phyloP scores from a whole-genome alignment of 2,329 filamentous ascomycete species.

The Microascus cirrosus region DNA sequence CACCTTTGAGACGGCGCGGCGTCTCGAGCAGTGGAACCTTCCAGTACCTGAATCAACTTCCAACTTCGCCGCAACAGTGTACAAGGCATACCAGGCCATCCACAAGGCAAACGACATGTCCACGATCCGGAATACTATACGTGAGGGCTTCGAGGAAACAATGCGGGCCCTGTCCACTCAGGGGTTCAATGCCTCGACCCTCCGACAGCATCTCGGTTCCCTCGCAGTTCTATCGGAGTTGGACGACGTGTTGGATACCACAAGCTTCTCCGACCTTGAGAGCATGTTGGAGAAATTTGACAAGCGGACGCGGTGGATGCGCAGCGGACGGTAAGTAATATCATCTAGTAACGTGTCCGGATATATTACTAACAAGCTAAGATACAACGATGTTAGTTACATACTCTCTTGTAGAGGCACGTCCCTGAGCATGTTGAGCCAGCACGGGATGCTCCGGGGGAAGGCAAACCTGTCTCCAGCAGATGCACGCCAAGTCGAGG shows the following conservation, averaged over 20 bases:
- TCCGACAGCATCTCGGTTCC: slow-evolving; percentile 46
- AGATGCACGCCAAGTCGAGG: slow-evolving; percentile 60
- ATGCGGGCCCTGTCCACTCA: slow-evolving; percentile 44
- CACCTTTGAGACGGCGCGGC: slow-evolving; percentile 69
- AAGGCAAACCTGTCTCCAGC: slow-evolving; percentile 49
- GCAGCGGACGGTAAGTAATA: slow-evolving; percentile 56
- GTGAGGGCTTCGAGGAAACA: slow-evolving; percentile 49
- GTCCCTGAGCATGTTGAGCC: slow-evolving; percentile 67
- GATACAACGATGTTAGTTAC: slow-evolving; percentile 66
- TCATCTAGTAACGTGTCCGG: not conserved
- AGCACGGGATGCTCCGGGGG: slow-evolving; percentile 51
- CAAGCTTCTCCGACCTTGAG: slow-evolving; percentile 48
- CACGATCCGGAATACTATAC: slow-evolving; percentile 44
- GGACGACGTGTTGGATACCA: slow-evolving; percentile 60
- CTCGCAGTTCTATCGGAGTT: slow-evolving; percentile 71
- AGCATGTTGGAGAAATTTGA: slow-evolving; percentile 53
- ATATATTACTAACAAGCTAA: slow-evolving; percentile 17
- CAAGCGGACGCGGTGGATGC: slow-evolving; percentile 65
- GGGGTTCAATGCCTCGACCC: slow-evolving; percentile 34
- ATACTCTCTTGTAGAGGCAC: slow-evolving; percentile 78
- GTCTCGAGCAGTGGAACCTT: slow-evolving; percentile 86
- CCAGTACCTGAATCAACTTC: slow-evolving; percentile 54
- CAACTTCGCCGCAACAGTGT: slow-evolving; percentile 59
- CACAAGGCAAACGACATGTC: slow-evolving; percentile 50
- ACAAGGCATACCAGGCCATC: slow-evolving; percentile 71